These are phyloP conservation scores for Lactuca sativa DNA, from an alignment of 129 eudicot species.

Conservation along the genomic window DNA sequence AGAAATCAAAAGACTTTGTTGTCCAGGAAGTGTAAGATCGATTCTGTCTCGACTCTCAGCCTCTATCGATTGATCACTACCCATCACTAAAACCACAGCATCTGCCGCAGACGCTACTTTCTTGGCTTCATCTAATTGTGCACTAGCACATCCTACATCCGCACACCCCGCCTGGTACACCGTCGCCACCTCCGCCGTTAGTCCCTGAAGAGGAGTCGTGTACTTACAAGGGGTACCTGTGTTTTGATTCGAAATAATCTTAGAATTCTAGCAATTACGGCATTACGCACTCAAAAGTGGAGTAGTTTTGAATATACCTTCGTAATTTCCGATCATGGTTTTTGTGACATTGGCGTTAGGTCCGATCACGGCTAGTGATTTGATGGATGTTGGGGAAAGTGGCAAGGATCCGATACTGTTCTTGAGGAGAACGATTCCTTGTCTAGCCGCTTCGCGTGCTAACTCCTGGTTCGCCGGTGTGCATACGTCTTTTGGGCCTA, in stretches of 20 bases:
- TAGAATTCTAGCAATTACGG: neutral
- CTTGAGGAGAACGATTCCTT: slow-evolving; percentile 90
- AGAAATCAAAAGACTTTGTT: slow-evolving; percentile 55
- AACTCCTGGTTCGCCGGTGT: slow-evolving; percentile 72
- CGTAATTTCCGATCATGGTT: slow-evolving; percentile 92
- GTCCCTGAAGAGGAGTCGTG: slow-evolving; percentile 82
- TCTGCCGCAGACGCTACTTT: slow-evolving; percentile 72
- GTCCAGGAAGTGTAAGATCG: slow-evolving; percentile 86
- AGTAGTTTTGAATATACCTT: slow-evolving; percentile 43
- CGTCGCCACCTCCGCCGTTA: slow-evolving; percentile 57
- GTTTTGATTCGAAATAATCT: neutral
- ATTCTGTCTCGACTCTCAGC: slow-evolving; percentile 66
- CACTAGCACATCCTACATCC: slow-evolving; percentile 61
- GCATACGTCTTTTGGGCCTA: slow-evolving; percentile 92
- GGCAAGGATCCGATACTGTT: slow-evolving; percentile 64
- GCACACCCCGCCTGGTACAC: slow-evolving; percentile 66
- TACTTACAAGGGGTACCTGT: slow-evolving; percentile 87
- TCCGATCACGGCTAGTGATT: slow-evolving; percentile 90
- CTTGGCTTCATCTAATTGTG: slow-evolving; percentile 69
- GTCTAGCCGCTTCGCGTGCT: slow-evolving; percentile 94
- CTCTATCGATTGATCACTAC: slow-evolving; percentile 83
- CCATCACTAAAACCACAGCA: slow-evolving; percentile 78
- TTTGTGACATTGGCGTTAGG: slow-evolving; percentile 86
- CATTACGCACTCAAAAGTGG: neutral
- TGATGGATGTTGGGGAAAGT: slow-evolving; percentile 64